Evolutionary conservation across 177 flowering plant genomes (phyloP), one percentile per base, ranked within the genome.

Genomic region (Tripterygium wilfordii): DNA sequence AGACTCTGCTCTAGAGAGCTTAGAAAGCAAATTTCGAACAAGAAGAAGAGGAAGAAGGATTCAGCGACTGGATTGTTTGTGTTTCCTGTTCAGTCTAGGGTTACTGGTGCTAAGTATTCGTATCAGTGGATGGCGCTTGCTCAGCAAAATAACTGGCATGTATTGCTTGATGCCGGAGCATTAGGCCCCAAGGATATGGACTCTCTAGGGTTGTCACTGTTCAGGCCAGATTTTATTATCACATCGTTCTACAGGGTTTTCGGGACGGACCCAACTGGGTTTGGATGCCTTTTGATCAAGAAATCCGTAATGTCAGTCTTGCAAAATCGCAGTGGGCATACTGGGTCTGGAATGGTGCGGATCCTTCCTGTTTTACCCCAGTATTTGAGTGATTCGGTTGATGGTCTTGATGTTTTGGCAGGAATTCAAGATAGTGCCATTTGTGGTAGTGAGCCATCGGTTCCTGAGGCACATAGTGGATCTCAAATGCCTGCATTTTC

Each of bases 71-170:
- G 88, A 5, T 75, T 81, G 21, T 81, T 81, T 54, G 88, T 76
- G 47, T 81, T 81, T 30, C 88, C 88, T 14, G 84, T 81, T 49
- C 88, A 81, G 54, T 81, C 88, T 25, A 76, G 88, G 48, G 84
- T 81, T 17, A 74, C 80, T 12, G 88, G 88, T 21, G 73, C 82
- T 5, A 81, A 78, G 65, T 81, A 81, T 49, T 81, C 88, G 1
- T 81, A 81, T 45, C 88, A 78, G 52, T 81, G 88, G 88, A 81
- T 80, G 87, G 81, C 82, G 4, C 58, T 80, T 40, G 87, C 87
- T 17, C 84, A 78, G 60, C 82, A 78, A 57, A 78, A 78, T 60
- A 69, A 78, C 33, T 81, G 87, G 87, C 87, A 81, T 50, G 80
- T 81, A 0, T 69, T 76, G 63, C 79, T 81, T 29, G 87, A 81